A percentile compares a stretch with the other conserved stretches of the same genome.
Conservation (phyloP, 129 eudicot genomes). For the Deinandra increscens region DNA sequence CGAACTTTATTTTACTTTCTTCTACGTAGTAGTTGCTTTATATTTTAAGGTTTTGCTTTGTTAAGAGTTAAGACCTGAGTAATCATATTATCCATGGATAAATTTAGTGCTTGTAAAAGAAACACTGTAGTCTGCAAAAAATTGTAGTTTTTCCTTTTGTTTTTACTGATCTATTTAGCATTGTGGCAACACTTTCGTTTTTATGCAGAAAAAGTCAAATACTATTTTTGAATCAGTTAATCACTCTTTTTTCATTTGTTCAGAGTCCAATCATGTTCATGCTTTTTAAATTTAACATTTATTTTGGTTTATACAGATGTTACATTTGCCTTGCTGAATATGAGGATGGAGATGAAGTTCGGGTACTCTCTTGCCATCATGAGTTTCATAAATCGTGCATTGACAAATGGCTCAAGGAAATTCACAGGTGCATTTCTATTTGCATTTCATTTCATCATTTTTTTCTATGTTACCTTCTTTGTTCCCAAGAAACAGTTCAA, state of each 20-base stretch:
- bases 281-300: background rate
- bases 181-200: too few species aligned
- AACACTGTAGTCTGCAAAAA: too few species aligned
- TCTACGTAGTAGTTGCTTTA: too few species aligned
- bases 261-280: background rate
- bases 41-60: too few species aligned
- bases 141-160: too few species aligned
- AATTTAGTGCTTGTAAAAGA: too few species aligned
- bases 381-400: slow-evolving; percentile 80
- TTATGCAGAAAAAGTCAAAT: too few species aligned
- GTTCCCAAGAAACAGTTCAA: background rate
- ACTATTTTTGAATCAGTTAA: too few species aligned
- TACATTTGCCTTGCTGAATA: slow-evolving; percentile 96
- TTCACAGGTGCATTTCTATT: slow-evolving; percentile 66
- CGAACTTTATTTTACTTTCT: too few species aligned
- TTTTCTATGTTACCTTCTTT: background rate
- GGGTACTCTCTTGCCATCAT: slow-evolving; percentile 86
- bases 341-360: slow-evolving; percentile 79
- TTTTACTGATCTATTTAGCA: too few species aligned
- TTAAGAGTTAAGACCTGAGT: too few species aligned
- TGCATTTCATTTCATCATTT: background rate
- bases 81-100: too few species aligned
- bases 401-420: slow-evolving; percentile 98
- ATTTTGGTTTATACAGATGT: slow-evolving; percentile 54
- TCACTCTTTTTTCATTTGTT: background rate